Conservation (phyloP, 1,284 basidiomycete genomes). For the Boletus smithii region DNA sequence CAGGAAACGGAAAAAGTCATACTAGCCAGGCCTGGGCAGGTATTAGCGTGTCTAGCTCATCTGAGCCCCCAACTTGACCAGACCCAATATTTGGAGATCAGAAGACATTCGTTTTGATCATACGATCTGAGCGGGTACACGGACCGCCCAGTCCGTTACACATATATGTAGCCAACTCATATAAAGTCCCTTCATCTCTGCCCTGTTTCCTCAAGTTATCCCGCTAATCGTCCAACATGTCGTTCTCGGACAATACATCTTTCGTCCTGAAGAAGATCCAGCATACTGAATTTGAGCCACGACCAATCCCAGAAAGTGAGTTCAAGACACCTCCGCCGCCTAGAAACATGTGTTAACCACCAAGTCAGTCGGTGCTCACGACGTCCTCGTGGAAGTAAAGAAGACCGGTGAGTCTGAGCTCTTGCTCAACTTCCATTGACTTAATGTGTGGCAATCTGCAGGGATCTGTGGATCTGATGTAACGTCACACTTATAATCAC, state of each 20-base stretch:
- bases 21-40: too few relatives aligned
- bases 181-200: neutral
- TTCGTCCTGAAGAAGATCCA: conserved; percentile 76
- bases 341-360: conserved; percentile 4
- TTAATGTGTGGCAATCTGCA: conserved; percentile 31
- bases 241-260: conserved; percentile 60
- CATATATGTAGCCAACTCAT: neutral
- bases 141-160: conserved; percentile 7
- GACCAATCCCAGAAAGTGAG: conserved; percentile 74
- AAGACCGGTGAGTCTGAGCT: conserved; percentile 67
- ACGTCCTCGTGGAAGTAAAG: conserved; percentile 89
- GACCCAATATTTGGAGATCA: too few relatives aligned
- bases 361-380: conserved; percentile 59
- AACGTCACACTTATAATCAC: conserved; percentile 16
- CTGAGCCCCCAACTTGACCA: too few relatives aligned
- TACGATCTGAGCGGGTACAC: conserved; percentile 2
- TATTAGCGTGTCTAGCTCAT: too few relatives aligned
- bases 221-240: conserved; percentile 40
- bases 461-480: conserved; percentile 91
- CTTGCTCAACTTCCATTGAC: conserved; percentile 2
- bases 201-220: neutral
- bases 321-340: conserved; percentile 5
- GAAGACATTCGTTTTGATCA: neutral
- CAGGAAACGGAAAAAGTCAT: too few relatives aligned
- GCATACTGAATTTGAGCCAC: conserved; percentile 72